A percentile compares a stretch with the other conserved stretches of the same genome.
Evolutionary conservation across 345 rosid species (phyloP).

Genomic region (Populus ilicifolia): DNA sequence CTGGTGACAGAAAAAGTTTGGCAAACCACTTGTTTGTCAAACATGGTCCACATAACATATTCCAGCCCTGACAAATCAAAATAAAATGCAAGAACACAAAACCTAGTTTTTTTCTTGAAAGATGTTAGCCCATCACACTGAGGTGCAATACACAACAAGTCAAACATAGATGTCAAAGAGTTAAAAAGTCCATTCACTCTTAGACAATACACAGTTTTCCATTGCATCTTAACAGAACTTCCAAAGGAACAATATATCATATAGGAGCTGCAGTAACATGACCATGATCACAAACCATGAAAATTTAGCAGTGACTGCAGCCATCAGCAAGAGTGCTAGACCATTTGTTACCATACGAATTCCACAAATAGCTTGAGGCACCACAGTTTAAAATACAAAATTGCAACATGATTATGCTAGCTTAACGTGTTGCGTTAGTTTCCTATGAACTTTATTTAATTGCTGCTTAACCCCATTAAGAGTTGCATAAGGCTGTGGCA

Average conservation of each 20-base stretch:
- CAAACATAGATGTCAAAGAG: background rate
- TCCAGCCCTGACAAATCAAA: background rate
- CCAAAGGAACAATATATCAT: background rate
- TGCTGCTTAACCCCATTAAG: background rate
- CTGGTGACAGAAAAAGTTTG: background rate
- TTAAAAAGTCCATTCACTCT: background rate
- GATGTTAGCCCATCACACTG: background rate
- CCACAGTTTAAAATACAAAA: background rate
- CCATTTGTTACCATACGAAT: background rate
- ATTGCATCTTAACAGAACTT: background rate
- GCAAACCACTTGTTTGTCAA: background rate
- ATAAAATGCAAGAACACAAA: background rate
- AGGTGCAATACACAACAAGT: background rate
- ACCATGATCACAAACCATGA: background rate
- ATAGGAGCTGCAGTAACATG: background rate
- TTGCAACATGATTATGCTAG: background rate
- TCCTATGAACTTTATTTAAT: constrained; percentile 8
- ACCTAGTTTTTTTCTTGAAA: background rate
- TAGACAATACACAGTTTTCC: background rate
- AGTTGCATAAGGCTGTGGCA: background rate
- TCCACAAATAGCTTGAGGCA: background rate
- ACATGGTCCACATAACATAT: background rate
- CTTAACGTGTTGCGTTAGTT: background rate
- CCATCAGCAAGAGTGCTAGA: background rate
- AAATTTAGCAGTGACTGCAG: background rate